A percentile compares a stretch with the other conserved stretches of the same genome.
Conservation (phyloP, 306 rosid species). For the Cicer yamashitae region DNA sequence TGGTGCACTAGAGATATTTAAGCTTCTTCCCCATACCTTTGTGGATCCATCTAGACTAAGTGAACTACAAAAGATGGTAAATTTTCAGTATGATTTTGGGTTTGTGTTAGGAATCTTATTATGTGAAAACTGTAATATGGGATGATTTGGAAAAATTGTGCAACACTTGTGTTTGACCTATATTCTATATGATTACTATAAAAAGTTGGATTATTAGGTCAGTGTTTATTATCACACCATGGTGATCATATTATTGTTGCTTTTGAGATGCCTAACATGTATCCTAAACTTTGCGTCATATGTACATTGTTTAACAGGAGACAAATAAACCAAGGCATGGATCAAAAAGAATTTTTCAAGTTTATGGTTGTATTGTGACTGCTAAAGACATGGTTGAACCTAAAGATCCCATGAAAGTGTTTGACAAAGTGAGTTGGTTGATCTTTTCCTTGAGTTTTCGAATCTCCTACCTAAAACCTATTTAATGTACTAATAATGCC, state of each 20-base stretch:
- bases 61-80: conserved; percentile 63
- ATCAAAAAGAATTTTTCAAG: conserved; percentile 82
- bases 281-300: conserved; percentile 23
- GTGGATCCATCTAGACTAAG: conserved; percentile 75
- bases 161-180: conserved; percentile 4
- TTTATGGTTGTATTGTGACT: conserved; percentile 86
- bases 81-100: neutral
- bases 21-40: conserved; percentile 89
- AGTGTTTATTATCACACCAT: too few species aligned
- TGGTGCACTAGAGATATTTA: conserved; percentile 89
- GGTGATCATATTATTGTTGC: conserved; percentile 2
- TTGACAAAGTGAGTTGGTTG: conserved; percentile 71
- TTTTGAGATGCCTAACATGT: conserved; percentile 31
- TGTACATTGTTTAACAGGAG: conserved; percentile 52
- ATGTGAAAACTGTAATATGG: neutral
- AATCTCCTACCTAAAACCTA: conserved; percentile 4
- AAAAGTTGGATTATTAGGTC: too few species aligned
- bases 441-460: conserved; percentile 24
- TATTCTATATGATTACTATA: too few species aligned
- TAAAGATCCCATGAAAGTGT: conserved; percentile 58
- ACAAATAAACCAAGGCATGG: conserved; percentile 55
- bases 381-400: conserved; percentile 79
- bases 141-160: neutral
- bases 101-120: neutral
- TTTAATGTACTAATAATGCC: conserved; percentile 7